Conservation (phyloP, 306 rosid genomes). For the Lathyrus oleraceus region DNA sequence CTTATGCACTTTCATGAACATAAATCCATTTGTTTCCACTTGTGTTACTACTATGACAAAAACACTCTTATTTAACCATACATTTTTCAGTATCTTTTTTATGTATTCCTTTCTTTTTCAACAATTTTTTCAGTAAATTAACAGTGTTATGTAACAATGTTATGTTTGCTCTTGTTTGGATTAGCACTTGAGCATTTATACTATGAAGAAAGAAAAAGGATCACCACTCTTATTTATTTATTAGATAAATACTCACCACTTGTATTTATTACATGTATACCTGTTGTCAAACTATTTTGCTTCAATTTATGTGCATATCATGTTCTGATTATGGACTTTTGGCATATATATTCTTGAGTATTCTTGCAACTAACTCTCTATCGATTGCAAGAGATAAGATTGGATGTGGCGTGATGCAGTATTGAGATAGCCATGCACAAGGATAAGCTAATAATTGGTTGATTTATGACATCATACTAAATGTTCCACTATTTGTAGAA, state of each 20-base stretch:
- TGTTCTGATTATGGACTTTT: conserved; percentile 36
- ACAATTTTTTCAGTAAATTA: conserved; percentile 5
- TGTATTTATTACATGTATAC: neutral
- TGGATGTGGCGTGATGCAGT: conserved; percentile 66
- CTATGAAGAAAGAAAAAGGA: neutral
- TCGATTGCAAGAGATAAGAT: conserved; percentile 55
- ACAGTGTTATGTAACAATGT: too few relatives aligned
- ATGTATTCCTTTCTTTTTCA: neutral
- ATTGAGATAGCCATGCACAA: conserved; percentile 39
- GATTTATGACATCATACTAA: conserved; percentile 32
- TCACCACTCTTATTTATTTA: neutral
- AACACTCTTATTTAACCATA: neutral
- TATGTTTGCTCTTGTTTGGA: neutral
- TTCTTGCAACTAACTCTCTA: conserved; percentile 41
- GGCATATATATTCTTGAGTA: conserved; percentile 51
- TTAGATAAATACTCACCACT: too few relatives aligned
- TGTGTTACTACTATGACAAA: too few relatives aligned
- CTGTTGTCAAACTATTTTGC: neutral
- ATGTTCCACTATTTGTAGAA: conserved; percentile 42
- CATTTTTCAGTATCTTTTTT: neutral
- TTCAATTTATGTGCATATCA: neutral
- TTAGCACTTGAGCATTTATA: neutral
- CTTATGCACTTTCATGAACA: too few relatives aligned
- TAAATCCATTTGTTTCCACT: too few relatives aligned
- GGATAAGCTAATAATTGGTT: conserved; percentile 46